Evolutionary conservation across 192 early-diverging fungal species (phyloP).

Genomic region (Geosiphon pyriformis): DNA sequence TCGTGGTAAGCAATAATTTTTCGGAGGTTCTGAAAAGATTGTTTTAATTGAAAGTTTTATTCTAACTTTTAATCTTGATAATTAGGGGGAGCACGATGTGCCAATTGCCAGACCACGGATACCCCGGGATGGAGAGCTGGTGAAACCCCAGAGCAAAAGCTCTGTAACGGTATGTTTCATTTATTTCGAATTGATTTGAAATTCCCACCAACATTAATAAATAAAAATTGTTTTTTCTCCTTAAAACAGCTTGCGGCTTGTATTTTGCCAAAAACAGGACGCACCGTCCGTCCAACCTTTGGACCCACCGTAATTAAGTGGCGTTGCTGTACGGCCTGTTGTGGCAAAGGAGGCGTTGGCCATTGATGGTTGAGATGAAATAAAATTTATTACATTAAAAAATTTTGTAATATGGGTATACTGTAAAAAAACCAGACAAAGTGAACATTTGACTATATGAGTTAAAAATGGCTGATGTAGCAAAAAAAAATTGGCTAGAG

Average conservation of each 20-base stretch:
- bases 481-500: too few relatives aligned
- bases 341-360: too few relatives aligned
- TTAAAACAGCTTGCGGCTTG: conserved; percentile 23
- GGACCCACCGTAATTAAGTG: conserved; percentile 4
- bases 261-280: conserved; percentile 18
- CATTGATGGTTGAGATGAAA: too few relatives aligned
- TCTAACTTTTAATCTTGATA: neutral
- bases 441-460: too few relatives aligned
- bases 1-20: too few relatives aligned
- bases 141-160: conserved; percentile 26
- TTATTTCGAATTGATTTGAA: neutral
- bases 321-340: too few relatives aligned
- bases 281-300: conserved; percentile 16
- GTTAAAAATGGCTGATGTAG: too few relatives aligned
- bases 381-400: too few relatives aligned
- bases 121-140: conserved; percentile 28
- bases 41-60: too few relatives aligned
- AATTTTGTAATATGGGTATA: too few relatives aligned
- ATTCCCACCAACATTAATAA: neutral
- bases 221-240: neutral
- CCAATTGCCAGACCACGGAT: conserved; percentile 22
- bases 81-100: conserved; percentile 3
- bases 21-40: too few relatives aligned
- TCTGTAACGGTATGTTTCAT: conserved; percentile 25
- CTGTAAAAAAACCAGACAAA: too few relatives aligned